Conservation (phyloP, 306 rosid genomes). For the Spatholobus suberectus region DNA sequence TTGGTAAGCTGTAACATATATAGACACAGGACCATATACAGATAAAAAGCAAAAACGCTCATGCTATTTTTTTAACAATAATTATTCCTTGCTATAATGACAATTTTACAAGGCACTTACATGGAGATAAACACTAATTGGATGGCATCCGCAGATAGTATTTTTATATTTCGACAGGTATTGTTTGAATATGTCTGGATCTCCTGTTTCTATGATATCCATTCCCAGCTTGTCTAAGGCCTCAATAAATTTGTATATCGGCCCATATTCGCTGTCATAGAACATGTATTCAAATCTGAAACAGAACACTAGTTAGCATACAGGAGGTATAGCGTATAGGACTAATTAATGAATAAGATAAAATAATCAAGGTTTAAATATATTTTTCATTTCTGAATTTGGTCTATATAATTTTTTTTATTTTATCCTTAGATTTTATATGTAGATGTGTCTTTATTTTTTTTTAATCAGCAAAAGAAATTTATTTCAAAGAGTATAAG, state of each 20-base stretch:
- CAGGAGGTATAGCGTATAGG: neutral
- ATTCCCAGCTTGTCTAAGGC: conserved; percentile 92
- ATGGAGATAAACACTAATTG: conserved; percentile 90
- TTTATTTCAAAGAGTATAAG: neutral
- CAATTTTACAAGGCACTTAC: conserved; percentile 58
- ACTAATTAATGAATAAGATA: neutral
- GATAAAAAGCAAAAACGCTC: neutral
- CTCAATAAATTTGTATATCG: conserved; percentile 89
- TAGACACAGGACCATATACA: neutral
- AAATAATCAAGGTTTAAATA: no score
- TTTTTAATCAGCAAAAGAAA: no score
- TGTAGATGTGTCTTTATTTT: no score
- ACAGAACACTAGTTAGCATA: conserved; percentile 27
- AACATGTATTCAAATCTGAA: conserved; percentile 74
- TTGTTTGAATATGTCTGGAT: conserved; percentile 79
- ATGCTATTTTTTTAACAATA: neutral
- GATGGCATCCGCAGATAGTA: conserved; percentile 94
- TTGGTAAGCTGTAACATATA: neutral
- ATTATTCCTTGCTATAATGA: neutral
- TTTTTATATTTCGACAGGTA: conserved; percentile 77
- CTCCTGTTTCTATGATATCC: conserved; percentile 89
- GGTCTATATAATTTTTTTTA: no score
- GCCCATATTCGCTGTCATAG: conserved; percentile 76
- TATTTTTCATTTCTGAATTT: no score
- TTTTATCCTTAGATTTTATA: no score